A percentile compares a stretch with the other conserved stretches of the same genome.
Evolutionary conservation across 2,329 filamentous ascomycete genomes (phyloP).

Genomic region (Cephalotrichum gorgonifer): DNA sequence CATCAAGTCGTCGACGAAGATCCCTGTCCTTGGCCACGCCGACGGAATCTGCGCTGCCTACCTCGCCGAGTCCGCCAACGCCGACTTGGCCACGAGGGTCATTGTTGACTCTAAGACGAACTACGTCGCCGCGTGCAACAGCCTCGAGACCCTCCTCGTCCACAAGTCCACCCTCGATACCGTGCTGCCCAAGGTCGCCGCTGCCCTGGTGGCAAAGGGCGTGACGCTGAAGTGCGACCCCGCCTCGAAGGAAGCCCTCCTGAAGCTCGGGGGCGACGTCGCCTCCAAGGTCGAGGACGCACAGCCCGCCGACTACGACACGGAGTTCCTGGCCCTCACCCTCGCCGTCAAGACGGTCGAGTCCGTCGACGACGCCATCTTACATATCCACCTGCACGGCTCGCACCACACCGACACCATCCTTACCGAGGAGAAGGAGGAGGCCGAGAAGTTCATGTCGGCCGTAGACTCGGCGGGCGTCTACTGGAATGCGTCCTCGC

Average conservation of each 20-base stretch:
- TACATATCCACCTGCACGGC: slow-evolving; percentile 84
- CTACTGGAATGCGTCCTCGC: slow-evolving; percentile 93
- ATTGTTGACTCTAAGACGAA: slow-evolving; percentile 86
- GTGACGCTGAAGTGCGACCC: slow-evolving; percentile 76
- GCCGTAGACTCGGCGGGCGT: slow-evolving; percentile 82
- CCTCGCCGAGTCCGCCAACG: slow-evolving; percentile 68
- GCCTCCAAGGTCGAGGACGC: slow-evolving; percentile 51
- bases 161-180: slow-evolving; percentile 59
- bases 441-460: slow-evolving; percentile 74
- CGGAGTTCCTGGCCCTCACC: slow-evolving; percentile 79
- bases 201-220: slow-evolving; percentile 62
- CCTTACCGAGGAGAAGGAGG: slow-evolving; percentile 56
- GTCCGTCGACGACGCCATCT: slow-evolving; percentile 59
- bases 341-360: slow-evolving; percentile 75
- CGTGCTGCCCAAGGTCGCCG: slow-evolving; percentile 61
- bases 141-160: slow-evolving; percentile 82
- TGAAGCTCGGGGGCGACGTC: slow-evolving; percentile 27
- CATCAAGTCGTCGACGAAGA: slow-evolving; percentile 84
- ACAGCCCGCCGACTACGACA: slow-evolving; percentile 63
- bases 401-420: slow-evolving; percentile 94
- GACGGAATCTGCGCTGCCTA: slow-evolving; percentile 88
- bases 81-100: slow-evolving; percentile 60
- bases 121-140: slow-evolving; percentile 94
- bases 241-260: slow-evolving; percentile 53
- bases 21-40: slow-evolving; percentile 91